phyloP scores from a whole-genome alignment of 768 basidiomycete species.

The Hypholoma sublateritium region DNA sequence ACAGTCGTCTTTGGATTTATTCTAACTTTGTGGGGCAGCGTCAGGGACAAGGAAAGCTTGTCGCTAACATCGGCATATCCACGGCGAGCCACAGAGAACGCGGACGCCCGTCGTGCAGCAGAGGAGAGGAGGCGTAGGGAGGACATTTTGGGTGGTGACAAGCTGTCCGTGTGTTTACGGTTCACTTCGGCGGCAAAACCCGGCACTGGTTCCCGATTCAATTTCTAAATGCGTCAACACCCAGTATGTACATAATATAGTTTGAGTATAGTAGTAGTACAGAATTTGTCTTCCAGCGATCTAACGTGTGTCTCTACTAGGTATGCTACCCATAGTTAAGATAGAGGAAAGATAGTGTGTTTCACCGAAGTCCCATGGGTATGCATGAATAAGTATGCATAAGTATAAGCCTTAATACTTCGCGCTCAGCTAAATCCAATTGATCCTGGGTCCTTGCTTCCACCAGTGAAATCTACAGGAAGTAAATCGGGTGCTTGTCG shows the following conservation, averaged over 20 bases:
- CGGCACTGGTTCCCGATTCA: slow-evolving; percentile 4
- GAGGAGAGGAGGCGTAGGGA: slow-evolving; percentile 70
- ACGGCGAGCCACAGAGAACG: slow-evolving; percentile 58
- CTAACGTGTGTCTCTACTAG: not conserved
- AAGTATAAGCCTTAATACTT: not conserved
- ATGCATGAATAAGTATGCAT: slow-evolving; percentile 14
- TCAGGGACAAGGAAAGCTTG: slow-evolving; percentile 91
- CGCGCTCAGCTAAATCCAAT: slow-evolving; percentile 27
- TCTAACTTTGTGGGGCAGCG: slow-evolving; percentile 89
- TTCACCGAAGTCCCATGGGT: not conserved
- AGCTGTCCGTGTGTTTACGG: slow-evolving; percentile 42
- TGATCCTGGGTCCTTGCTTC: slow-evolving; percentile 43
- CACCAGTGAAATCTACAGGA: slow-evolving; percentile 57
- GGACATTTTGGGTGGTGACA: slow-evolving; percentile 57
- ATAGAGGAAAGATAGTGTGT: not conserved
- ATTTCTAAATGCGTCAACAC: slow-evolving; percentile 1
- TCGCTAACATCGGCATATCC: slow-evolving; percentile 92
- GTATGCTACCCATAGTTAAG: not conserved
- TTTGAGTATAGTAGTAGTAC: no score
- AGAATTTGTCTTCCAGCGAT: not conserved
- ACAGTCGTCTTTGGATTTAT: slow-evolving; percentile 1
- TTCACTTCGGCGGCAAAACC: slow-evolving; percentile 25
- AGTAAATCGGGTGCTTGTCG: slow-evolving; percentile 60
- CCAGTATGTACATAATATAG: no score
- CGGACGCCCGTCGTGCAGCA: slow-evolving; percentile 58